Conservation (phyloP, 192 early-diverging fungal genomes). For the Cetraspora pellucida region DNA sequence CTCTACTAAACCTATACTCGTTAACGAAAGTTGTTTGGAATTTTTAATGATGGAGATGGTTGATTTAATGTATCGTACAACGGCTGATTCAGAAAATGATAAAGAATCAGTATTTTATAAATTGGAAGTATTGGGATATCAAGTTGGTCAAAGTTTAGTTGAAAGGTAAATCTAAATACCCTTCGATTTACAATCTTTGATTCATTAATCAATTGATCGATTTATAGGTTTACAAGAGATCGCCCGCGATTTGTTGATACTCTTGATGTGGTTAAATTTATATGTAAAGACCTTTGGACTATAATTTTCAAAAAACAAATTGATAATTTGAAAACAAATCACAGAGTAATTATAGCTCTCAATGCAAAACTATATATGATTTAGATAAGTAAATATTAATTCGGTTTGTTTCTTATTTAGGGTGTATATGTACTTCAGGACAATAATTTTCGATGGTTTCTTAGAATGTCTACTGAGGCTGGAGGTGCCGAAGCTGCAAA, state of each 20-base stretch:
- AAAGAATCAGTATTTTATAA: constrained; percentile 89
- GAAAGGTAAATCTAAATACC: constrained; percentile 61
- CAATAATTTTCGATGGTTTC: constrained; percentile 95
- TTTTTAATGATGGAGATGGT: constrained; percentile 80
- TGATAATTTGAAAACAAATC: constrained; percentile 99
- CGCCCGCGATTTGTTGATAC: constrained; percentile 89
- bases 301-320: constrained; percentile 95
- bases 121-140: constrained; percentile 88
- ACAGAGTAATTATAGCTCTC: constrained; percentile 60
- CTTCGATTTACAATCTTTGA: background rate
- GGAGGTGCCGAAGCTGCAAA: constrained; percentile 76
- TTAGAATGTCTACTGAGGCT: constrained; percentile 84
- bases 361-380: background rate
- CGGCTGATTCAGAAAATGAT: constrained; percentile 63
- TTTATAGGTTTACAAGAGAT: constrained; percentile 76
- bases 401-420: constrained; percentile 40
- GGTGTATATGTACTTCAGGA: constrained; percentile 98
- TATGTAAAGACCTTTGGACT: constrained; percentile 98
- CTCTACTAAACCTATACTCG: constrained; percentile 35
- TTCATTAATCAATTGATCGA: background rate
- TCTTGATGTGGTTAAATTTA: constrained; percentile 96
- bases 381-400: background rate
- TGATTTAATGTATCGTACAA: constrained; percentile 61
- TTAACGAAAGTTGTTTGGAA: constrained; percentile 72
- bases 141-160: constrained; percentile 83